Base-by-base conservation (phyloP, 2,329 filamentous ascomycete genomes). In the Stagonosporopsis rhizophila region DNA sequence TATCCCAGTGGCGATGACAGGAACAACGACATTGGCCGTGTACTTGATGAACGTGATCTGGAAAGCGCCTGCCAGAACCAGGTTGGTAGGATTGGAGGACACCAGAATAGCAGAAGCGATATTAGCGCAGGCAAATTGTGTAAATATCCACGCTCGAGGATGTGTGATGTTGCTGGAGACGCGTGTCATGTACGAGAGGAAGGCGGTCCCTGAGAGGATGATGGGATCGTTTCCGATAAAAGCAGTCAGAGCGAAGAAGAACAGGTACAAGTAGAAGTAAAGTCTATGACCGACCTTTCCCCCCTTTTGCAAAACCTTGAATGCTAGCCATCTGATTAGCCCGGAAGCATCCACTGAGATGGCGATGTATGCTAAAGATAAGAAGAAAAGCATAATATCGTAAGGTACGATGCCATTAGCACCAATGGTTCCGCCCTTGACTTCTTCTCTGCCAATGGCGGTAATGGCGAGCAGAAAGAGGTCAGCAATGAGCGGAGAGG, bases 331-430 rank as follows among this genome's bases (percentile, higher is more conserved):
- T 51, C 88, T 79, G 65, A 91, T 90, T 15, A 91, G 78, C 3
- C 89, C 89, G 0, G 89, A 91, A 2, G 89, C 88, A 61, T 91
- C 89, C 56, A 91, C 89, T 0, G 88, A 91, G 41, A 92, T 90
- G 42, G 89, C 89, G 56, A 91, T 90, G 65, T 91, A 92, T 2
- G 89, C 89, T 39, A 90, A 72, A 0, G 87, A 89, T 39, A 91
- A 79, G 76, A 92, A 91, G 75, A 91, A 91, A 15, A 81, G 76
- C 87, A 91, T 90, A 58, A 91, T 90, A 58, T 91, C 88, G 62
- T 89, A 82, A 0, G 89, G 89, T 2, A 80, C 80, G 62, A 92
- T 91, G 66, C 86, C 79, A 64, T 89, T 78, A 1, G 86, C 80
- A 0, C 88, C 88, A 7, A 89, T 73, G 0, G 86, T 90, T 2